These are phyloP conservation scores for Fremontodendron californicum DNA, from an alignment of 345 rosid species.

Conservation along the genomic window DNA sequence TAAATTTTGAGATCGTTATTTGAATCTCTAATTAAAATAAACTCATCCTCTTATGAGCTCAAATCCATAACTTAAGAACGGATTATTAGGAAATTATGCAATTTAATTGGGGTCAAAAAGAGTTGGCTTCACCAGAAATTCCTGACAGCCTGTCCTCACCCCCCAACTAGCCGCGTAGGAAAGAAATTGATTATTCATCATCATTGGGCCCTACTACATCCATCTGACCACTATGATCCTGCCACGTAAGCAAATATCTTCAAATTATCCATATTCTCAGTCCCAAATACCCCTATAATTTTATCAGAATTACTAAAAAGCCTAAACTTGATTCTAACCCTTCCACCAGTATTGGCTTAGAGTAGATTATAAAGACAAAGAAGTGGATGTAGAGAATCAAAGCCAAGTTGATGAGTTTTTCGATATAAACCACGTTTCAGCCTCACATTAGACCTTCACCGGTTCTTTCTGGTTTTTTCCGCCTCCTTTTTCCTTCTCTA, in stretches of 20 bases:
- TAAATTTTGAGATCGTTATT: no score
- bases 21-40: no score
- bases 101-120: constrained; percentile 3
- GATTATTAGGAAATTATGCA: neutral
- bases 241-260: neutral
- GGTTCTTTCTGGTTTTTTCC: constrained; percentile 8
- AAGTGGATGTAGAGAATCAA: neutral
- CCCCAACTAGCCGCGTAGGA: neutral
- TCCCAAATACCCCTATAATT: neutral
- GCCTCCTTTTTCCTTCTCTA: no score
- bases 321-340: no score
- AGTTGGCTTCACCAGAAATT: constrained; percentile 7
- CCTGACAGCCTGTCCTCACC: neutral
- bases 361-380: no score
- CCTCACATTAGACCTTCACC: neutral
- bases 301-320: no score
- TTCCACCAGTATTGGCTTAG: no score
- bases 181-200: neutral
- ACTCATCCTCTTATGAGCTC: no score
- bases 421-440: constrained; percentile 17
- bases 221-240: neutral
- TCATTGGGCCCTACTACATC: neutral
- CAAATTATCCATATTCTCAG: neutral
- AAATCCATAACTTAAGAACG: no score
- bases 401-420: neutral